Percentiles rank a stretch among this genome's conserved stretches.
Conservation (phyloP, 257 asterid genomes). For the Penstemon barbatus region DNA sequence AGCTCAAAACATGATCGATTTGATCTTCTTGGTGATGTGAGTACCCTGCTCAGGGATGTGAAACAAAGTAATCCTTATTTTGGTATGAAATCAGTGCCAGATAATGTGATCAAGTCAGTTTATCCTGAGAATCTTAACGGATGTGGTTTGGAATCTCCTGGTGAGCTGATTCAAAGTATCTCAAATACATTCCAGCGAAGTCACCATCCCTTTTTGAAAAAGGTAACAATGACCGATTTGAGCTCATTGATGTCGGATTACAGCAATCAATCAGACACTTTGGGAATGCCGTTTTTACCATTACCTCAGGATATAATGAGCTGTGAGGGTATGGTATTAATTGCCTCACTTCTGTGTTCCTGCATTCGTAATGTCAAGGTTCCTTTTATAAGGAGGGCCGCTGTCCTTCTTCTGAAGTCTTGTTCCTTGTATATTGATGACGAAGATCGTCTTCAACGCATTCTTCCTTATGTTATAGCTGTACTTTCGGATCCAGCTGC, state of each 20-base stretch:
- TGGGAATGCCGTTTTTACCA: slow-evolving; percentile 89
- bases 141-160: slow-evolving; percentile 61
- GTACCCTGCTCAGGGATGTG: slow-evolving; percentile 69
- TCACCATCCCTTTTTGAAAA: slow-evolving; percentile 83
- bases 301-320: slow-evolving; percentile 82
- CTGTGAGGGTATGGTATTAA: slow-evolving; percentile 99
- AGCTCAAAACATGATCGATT: slow-evolving; percentile 59
- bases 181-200: slow-evolving; percentile 71
- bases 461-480: slow-evolving; percentile 96
- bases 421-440: slow-evolving; percentile 92
- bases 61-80: slow-evolving; percentile 50
- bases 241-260: slow-evolving; percentile 62
- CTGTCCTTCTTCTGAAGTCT: slow-evolving; percentile 85
- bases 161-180: slow-evolving; percentile 72
- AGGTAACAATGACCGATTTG: slow-evolving; percentile 68
- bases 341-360: slow-evolving; percentile 94
- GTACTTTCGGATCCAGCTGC: slow-evolving; percentile 97
- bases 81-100: slow-evolving; percentile 44
- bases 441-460: slow-evolving; percentile 92
- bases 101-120: slow-evolving; percentile 42
- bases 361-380: slow-evolving; percentile 93
- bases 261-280: slow-evolving; percentile 90
- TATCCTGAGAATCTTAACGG: slow-evolving; percentile 49
- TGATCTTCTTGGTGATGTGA: slow-evolving; percentile 75
- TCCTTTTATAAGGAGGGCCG: slow-evolving; percentile 93